phyloP scores from a whole-genome alignment of 73 alveolate species.

The Blepharisma japonicum region DNA sequence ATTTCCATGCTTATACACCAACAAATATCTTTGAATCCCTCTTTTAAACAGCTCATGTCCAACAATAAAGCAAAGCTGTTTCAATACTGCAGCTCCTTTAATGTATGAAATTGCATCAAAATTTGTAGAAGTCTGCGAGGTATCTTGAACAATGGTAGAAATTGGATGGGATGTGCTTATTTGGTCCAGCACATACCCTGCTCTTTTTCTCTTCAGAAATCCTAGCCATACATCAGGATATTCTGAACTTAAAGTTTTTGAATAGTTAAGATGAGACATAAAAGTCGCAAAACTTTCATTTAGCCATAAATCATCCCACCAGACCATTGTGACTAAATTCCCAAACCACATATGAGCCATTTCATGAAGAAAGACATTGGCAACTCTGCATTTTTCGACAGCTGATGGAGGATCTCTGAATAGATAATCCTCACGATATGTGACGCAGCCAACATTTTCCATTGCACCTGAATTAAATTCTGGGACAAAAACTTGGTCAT shows the following conservation, averaged over 20 bases:
- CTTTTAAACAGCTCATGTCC: slow-evolving; percentile 80
- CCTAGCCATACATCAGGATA: background rate
- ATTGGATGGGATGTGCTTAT: slow-evolving; percentile 88
- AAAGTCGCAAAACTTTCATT: slow-evolving; percentile 94
- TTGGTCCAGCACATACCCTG: slow-evolving; percentile 62
- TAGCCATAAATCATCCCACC: slow-evolving; percentile 97
- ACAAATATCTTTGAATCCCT: slow-evolving; percentile 77
- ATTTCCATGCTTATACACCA: slow-evolving; percentile 71
- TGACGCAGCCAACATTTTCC: slow-evolving; percentile 98
- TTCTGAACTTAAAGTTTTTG: slow-evolving; percentile 26
- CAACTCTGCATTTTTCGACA: slow-evolving; percentile 34
- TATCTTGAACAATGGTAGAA: slow-evolving; percentile 63
- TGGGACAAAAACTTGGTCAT: slow-evolving; percentile 93
- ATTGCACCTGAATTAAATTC: slow-evolving; percentile 96
- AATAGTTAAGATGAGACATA: slow-evolving; percentile 57
- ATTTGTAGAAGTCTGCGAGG: slow-evolving; percentile 80
- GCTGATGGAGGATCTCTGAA: slow-evolving; percentile 73
- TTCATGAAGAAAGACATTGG: slow-evolving; percentile 89
- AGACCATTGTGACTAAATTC: slow-evolving; percentile 84
- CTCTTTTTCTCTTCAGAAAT: background rate
- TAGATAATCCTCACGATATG: slow-evolving; percentile 87
- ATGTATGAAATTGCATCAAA: slow-evolving; percentile 96
- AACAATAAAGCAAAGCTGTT: slow-evolving; percentile 73
- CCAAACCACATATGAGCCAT: slow-evolving; percentile 99
- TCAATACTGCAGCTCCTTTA: slow-evolving; percentile 91